Conservation (phyloP, 2,329 filamentous ascomycete genomes). For the Talaromyces sp. region DNA sequence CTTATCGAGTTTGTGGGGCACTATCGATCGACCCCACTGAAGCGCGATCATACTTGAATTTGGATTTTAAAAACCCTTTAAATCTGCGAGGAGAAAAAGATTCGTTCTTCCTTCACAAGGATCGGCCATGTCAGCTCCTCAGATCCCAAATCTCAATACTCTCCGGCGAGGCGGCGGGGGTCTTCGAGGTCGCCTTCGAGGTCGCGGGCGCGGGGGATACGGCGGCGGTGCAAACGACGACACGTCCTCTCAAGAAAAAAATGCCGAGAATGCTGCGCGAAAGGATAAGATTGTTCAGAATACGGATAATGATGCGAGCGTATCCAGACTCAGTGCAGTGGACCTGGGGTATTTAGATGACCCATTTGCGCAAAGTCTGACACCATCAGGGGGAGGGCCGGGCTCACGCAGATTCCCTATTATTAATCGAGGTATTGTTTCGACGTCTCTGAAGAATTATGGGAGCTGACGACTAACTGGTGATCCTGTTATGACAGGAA, state of each 20-base stretch:
- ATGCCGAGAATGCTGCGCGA: conserved; percentile 26
- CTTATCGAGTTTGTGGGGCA: not conserved
- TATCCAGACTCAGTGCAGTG: conserved; percentile 84
- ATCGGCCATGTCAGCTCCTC: conserved; percentile 60
- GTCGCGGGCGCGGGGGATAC: conserved; percentile 35
- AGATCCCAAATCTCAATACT: conserved; percentile 73
- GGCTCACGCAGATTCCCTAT: conserved; percentile 70
- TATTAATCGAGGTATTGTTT: conserved; percentile 78
- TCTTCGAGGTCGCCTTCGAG: conserved; percentile 46
- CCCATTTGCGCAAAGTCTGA: conserved; percentile 68
- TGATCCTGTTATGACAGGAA: conserved; percentile 51
- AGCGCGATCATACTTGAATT: not conserved
- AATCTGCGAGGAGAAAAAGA: not conserved
- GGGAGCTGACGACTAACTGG: not conserved
- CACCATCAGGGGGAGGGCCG: conserved; percentile 34
- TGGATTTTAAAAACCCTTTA: not conserved
- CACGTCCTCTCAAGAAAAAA: conserved; percentile 16
- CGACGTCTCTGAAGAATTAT: not conserved
- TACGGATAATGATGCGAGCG: conserved; percentile 86
- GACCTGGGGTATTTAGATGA: conserved; percentile 79
- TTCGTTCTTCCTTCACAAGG: not conserved
- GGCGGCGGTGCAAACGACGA: conserved; percentile 15
- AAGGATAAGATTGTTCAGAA: conserved; percentile 76
- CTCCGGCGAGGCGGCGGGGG: conserved; percentile 48
- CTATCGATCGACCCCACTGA: not conserved